phyloP scores from a whole-genome alignment of 2,329 filamentous ascomycete species.

The Balansia obtecta region DNA sequence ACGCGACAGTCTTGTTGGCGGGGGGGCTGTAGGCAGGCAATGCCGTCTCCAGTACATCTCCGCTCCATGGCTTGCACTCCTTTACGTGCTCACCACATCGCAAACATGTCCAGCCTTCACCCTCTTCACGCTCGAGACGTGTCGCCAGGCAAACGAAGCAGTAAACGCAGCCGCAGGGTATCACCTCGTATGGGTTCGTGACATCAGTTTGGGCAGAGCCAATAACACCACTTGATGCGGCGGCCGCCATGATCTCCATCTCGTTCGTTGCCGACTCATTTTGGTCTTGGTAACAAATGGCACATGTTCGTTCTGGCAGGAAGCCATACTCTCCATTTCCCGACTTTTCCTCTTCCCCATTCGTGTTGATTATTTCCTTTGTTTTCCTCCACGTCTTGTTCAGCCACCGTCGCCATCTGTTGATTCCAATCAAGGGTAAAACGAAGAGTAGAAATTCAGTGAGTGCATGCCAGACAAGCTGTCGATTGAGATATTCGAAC shows the following conservation, averaged over 20 bases:
- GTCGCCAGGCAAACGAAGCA: slow-evolving; percentile 94
- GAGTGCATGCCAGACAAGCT: slow-evolving; percentile 99
- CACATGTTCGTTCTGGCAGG: slow-evolving; percentile 85
- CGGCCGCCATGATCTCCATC: slow-evolving; percentile 60
- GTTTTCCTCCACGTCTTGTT: slow-evolving; percentile 74
- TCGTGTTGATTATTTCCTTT: slow-evolving; percentile 47
- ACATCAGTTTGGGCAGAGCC: slow-evolving; percentile 86
- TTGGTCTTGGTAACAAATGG: slow-evolving; percentile 92
- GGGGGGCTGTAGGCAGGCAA: slow-evolving; percentile 27
- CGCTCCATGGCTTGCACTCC: slow-evolving; percentile 82
- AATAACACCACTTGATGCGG: slow-evolving; percentile 62
- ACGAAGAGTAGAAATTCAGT: slow-evolving; percentile 97
- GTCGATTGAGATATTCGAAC: slow-evolving; percentile 94
- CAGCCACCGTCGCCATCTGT: slow-evolving; percentile 86
- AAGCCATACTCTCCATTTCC: slow-evolving; percentile 67
- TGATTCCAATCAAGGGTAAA: slow-evolving; percentile 89
- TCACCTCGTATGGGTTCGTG: slow-evolving; percentile 88
- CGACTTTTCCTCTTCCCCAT: slow-evolving; percentile 32
- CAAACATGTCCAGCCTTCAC: slow-evolving; percentile 85
- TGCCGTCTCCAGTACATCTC: slow-evolving; percentile 63
- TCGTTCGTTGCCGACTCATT: slow-evolving; percentile 61
- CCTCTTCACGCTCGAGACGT: slow-evolving; percentile 80
- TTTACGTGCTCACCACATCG: slow-evolving; percentile 75
- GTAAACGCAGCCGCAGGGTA: slow-evolving; percentile 84
- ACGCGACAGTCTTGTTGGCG: slow-evolving; percentile 46